Base-by-base conservation (phyloP, 441 rosid species). In the Theobroma grandiflorum region DNA sequence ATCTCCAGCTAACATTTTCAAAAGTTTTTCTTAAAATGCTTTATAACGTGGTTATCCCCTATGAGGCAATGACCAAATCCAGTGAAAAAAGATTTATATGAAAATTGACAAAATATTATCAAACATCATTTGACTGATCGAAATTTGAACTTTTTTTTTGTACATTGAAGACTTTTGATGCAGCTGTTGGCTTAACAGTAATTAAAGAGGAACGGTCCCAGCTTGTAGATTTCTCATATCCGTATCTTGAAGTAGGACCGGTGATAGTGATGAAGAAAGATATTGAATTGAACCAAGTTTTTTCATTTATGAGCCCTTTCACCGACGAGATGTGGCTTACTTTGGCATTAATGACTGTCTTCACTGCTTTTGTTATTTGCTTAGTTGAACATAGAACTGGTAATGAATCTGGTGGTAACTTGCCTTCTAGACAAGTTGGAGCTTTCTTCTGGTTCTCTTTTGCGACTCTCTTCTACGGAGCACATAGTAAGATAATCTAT, bases 301-400 rank as follows among this genome's bases (percentile, higher is more conserved):
- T 74, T 22, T 74, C 38, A 2, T 77, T 88, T 49, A 15, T 37
- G 42, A 82, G 75, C 58, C 89, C 91, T 2, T 88, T 83, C 79
- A 83, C 88, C 57, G 42, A 3, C 14, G 14, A 55, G 55, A 73
- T 85, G 89, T 86, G 88, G 89, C 31, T 70, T 52, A 57, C 84
- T 4, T 76, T 72, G 2, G 42, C 33, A 2, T 6, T 31, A 38
- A 61, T 85, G 20, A 83, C 77, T 22, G 33, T 80, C 61, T 84
- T 75, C 74, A 82, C 81, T 52, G 88, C 85, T 6, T 81, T 88
- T 55, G 81, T 80, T 16, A 70, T 88, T 9, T 84, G 85, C 87
- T 12, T 88, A 71, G 81, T 88, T 6, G 88, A 86, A 74, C 53
- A 77, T 14, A 58, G 66, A 12, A 62, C 75, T 57, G 22, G 40